These are phyloP conservation scores for Microbotryomycetes sp. DNA, from an alignment of 1,284 basidiomycete species.

Conservation along the genomic window DNA sequence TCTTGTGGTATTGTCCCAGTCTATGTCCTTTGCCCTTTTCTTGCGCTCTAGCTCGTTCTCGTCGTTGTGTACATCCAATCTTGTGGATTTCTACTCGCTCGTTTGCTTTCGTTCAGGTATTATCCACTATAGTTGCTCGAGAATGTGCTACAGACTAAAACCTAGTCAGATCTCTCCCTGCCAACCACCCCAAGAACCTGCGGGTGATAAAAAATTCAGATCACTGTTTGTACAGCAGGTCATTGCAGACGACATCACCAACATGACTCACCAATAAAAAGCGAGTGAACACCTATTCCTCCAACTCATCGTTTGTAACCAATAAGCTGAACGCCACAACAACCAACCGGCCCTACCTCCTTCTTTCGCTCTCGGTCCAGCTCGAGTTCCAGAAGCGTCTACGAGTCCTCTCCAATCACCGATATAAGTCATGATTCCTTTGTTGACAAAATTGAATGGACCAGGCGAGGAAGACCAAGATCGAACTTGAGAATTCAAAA, in stretches of 20 bases:
- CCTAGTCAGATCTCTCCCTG: no score
- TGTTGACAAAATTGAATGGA: conserved; percentile 44
- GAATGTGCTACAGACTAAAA: no score
- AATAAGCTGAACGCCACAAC: conserved; percentile 70
- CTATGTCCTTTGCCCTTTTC: neutral
- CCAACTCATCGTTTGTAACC: conserved; percentile 65
- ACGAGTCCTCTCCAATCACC: conserved; percentile 63
- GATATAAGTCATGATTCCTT: conserved; percentile 70
- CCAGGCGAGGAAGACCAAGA: neutral
- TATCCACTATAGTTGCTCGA: no score
- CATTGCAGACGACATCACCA: no score
- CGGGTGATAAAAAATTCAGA: no score
- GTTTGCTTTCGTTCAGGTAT: no score
- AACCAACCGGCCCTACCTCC: conserved; percentile 57
- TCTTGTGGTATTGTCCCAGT: neutral
- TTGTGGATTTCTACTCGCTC: no score
- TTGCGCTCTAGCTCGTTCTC: neutral
- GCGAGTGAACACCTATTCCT: conserved; percentile 57
- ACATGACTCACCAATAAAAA: conserved; percentile 18
- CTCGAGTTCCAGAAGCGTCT: conserved; percentile 56
- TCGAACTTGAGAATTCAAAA: conserved; percentile 31
- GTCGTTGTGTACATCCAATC: no score
- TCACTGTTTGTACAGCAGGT: no score
- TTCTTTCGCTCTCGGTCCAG: conserved; percentile 56
- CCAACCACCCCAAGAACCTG: no score